phyloP scores from a whole-genome alignment of 2,329 filamentous ascomycete species.

The Fusarium sarcochroum region DNA sequence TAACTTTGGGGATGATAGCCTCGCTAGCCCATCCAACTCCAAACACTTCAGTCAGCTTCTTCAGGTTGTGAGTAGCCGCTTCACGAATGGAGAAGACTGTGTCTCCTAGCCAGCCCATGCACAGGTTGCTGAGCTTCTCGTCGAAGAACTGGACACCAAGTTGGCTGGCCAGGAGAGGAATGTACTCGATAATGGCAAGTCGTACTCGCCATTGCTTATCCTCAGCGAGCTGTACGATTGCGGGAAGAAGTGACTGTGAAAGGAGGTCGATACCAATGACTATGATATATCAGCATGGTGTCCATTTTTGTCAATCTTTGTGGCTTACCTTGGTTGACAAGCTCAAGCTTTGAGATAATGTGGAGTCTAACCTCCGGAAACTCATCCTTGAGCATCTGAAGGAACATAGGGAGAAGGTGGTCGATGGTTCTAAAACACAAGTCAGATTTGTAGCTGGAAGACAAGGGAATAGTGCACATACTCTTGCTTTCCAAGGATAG shows the following conservation, averaged over 20 bases:
- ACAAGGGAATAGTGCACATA: constrained; percentile 61
- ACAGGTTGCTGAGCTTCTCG: constrained; percentile 93
- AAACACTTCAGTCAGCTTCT: constrained; percentile 98
- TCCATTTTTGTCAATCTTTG: neutral
- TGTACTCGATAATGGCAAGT: constrained; percentile 99
- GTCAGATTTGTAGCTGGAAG: constrained; percentile 3
- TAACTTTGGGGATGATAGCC: constrained; percentile 98
- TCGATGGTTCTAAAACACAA: constrained; percentile 82
- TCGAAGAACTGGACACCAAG: constrained; percentile 98
- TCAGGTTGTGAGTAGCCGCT: constrained; percentile 95
- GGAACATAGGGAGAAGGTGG: constrained; percentile 97
- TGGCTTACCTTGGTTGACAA: constrained; percentile 90
- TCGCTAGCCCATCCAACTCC: constrained; percentile 97
- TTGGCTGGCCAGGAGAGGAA: constrained; percentile 94
- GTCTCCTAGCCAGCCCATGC: constrained; percentile 98
- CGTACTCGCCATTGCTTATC: constrained; percentile 99
- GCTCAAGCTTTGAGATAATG: constrained; percentile 99
- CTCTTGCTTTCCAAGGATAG: constrained; percentile 98
- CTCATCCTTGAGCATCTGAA: constrained; percentile 99
- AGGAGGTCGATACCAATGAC: constrained; percentile 98
- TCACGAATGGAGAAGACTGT: constrained; percentile 99
- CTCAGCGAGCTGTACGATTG: constrained; percentile 96
- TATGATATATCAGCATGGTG: constrained; percentile 55
- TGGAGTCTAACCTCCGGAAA: constrained; percentile 98
- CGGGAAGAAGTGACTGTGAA: constrained; percentile 95